These are phyloP conservation scores for Neofusicoccum ribis DNA, from an alignment of 2,329 filamentous ascomycete species.

Conservation along the genomic window DNA sequence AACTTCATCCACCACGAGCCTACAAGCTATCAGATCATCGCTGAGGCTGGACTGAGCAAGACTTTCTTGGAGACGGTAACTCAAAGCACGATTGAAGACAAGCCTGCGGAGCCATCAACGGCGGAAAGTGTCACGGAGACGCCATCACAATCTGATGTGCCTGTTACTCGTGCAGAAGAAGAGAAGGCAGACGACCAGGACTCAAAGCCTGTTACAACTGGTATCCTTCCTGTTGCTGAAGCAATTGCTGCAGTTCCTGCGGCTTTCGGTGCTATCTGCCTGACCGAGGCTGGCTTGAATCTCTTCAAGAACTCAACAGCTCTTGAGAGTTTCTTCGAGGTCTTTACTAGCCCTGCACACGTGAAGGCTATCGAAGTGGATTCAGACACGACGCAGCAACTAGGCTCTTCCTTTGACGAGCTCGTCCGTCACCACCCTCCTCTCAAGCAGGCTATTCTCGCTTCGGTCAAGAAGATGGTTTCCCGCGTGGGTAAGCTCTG, in stretches of 20 bases:
- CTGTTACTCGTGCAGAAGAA: background rate
- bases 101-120: conserved; percentile 25
- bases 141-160: background rate
- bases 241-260: conserved; percentile 84
- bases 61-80: conserved; percentile 82
- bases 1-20: conserved; percentile 99
- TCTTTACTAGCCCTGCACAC: conserved; percentile 92
- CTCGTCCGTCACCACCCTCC: conserved; percentile 89
- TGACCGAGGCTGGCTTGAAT: conserved; percentile 84
- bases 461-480: conserved; percentile 86
- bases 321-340: conserved; percentile 84
- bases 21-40: conserved; percentile 93
- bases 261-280: conserved; percentile 88
- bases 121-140: background rate
- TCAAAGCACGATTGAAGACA: conserved; percentile 39
- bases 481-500: conserved; percentile 76
- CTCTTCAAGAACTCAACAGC: conserved; percentile 82
- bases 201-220: conserved; percentile 54
- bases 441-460: conserved; percentile 76
- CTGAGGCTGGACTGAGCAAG: conserved; percentile 87
- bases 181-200: background rate
- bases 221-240: conserved; percentile 84
- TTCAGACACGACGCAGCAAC: conserved; percentile 66
- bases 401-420: conserved; percentile 90
- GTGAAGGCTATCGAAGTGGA: conserved; percentile 81